Percentiles rank a stretch among this genome's conserved stretches.
Evolutionary conservation across 1,139 yeast species (phyloP).

Genomic region (Yamadazyma sp.): DNA sequence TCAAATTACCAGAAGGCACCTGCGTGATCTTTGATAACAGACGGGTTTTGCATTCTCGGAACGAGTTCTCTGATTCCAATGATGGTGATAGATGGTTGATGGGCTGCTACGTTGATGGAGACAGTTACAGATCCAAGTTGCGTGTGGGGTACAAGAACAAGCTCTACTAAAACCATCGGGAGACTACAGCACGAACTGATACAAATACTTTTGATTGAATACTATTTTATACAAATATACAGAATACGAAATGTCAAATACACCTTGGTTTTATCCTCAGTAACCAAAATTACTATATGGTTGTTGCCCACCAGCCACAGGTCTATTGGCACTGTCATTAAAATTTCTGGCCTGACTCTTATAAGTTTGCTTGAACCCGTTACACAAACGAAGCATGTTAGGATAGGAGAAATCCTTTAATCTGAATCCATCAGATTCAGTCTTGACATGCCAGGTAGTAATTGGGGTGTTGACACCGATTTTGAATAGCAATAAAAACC

Average conservation of each 20-base stretch:
- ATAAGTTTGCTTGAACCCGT: conserved; percentile 79
- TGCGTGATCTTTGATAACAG: conserved; percentile 77
- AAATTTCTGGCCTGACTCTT: conserved; percentile 35
- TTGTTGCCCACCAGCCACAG: conserved; percentile 16
- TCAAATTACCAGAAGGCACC: conserved; percentile 60
- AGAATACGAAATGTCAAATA: conserved; percentile 2
- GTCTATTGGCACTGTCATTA: conserved; percentile 17
- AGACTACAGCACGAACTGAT: conserved; percentile 1
- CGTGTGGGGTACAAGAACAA: conserved; percentile 27
- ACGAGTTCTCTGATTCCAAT: conserved; percentile 51
- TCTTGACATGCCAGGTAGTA: conserved; percentile 86
- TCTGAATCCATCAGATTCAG: conserved; percentile 82
- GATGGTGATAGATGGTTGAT: conserved; percentile 71
- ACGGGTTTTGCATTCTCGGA: conserved; percentile 69
- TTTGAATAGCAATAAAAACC: conserved; percentile 84
- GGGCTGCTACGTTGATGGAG: conserved; percentile 78
- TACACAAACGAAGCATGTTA: conserved; percentile 82
- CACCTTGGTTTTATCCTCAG: conserved; percentile 10
- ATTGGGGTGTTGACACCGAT: conserved; percentile 68
- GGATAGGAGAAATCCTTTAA: conserved; percentile 81
- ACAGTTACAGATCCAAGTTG: conserved; percentile 65
- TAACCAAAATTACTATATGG: conserved; percentile 33
- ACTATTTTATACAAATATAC: conserved; percentile 10
- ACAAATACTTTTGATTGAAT: background rate
- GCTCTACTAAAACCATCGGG: background rate